Evolutionary conservation across 108 stramenopile species (phyloP), one percentile per base, ranked within the genome.

Genomic region (Bacterosira constricta): DNA sequence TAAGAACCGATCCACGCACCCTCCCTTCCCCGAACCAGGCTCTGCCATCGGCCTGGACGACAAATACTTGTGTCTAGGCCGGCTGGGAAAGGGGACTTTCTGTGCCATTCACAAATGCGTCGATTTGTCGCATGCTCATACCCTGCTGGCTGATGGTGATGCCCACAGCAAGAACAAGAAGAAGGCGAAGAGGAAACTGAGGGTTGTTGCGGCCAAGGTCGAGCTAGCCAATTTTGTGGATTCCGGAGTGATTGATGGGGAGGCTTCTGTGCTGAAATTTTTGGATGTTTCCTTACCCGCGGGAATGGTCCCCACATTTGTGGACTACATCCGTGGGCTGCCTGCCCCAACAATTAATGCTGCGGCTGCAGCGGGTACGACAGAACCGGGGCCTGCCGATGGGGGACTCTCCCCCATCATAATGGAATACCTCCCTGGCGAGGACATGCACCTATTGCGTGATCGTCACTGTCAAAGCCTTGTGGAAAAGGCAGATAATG

Each of bases 41-140:
- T 77, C 83, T 21, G 75, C 56, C 5, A 66, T 92, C 5, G 91
- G 91, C 10, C 85, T 77, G 32, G 73, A 67, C 38, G 60, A 29
- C 11, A 29, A 57, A 42, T 94, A 83, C 68, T 94, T 94, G 60
- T 86, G 83, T 45, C 54, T 94, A 10, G 90, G 90, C n/a, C 61
- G 71, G 41, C 63, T 94, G 13, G 93, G 93, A 6, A 86, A 84
- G 47, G 93, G 93, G 21, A 94, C 93, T 6, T 94, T 94, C 75
- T 90, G 90, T 45, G 85, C 88, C 69, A 91, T 94, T 63, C 90
- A 90, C 85, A 90, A 89, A 50, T 91, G 93, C 69, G 77, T 91
- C 42, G 87, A 88, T 58, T 30, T 94, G 63, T 54, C 75, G 25
- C 75, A 88, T 42, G 69, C 71, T 38, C 84, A 87, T 59, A 38